These are phyloP conservation scores for Cerrena zonata DNA, from an alignment of 1,284 basidiomycete genomes.

Conservation along the genomic window DNA sequence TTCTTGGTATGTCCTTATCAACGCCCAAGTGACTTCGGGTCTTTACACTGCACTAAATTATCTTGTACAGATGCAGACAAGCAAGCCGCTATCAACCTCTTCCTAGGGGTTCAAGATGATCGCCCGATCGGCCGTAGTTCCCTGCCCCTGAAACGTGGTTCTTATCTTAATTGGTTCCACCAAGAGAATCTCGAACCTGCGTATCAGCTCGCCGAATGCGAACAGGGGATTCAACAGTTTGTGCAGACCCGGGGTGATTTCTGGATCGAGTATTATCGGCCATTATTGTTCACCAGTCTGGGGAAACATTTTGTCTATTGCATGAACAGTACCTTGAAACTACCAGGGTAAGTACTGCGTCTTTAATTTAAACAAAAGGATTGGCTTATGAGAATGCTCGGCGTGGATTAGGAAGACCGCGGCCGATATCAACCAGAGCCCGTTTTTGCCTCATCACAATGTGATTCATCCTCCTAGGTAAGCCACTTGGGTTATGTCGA, in stretches of 20 bases:
- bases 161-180: constrained; percentile 81
- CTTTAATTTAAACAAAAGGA: constrained; percentile 1
- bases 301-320: constrained; percentile 82
- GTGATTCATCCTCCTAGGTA: constrained; percentile 35
- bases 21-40: not conserved
- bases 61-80: constrained; percentile 80
- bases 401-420: constrained; percentile 53
- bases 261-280: constrained; percentile 89
- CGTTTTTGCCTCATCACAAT: constrained; percentile 59
- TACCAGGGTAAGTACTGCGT: constrained; percentile 57
- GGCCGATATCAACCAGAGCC: constrained; percentile 62
- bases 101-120: constrained; percentile 77
- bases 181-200: constrained; percentile 61
- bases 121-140: constrained; percentile 35
- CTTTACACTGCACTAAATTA: too few relatives aligned
- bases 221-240: constrained; percentile 50
- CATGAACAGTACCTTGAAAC: constrained; percentile 80
- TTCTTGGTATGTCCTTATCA: constrained; percentile 54
- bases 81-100: constrained; percentile 94
- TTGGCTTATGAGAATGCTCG: constrained; percentile 17
- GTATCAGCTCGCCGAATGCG: constrained; percentile 54
- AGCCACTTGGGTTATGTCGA: not conserved
- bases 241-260: constrained; percentile 62
- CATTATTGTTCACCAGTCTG: constrained; percentile 73
- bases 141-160: constrained; percentile 40